These are phyloP conservation scores for Neofusicoccum umdonicola DNA, from an alignment of 2,329 filamentous ascomycete species.

Conservation along the genomic window DNA sequence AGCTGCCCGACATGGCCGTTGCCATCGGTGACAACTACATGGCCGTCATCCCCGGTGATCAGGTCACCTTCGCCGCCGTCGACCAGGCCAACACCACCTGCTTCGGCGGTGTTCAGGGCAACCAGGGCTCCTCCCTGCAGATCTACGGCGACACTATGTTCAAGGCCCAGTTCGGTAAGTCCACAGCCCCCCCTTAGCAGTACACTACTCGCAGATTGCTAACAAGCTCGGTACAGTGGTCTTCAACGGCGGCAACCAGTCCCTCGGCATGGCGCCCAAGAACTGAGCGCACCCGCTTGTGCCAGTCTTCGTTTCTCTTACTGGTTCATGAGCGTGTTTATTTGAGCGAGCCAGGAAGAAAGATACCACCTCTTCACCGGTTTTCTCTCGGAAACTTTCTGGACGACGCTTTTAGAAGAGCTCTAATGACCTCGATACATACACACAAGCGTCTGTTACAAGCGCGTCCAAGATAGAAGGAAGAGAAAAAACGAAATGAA, in stretches of 20 bases:
- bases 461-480: background rate
- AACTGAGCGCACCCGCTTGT: background rate
- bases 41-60: slow-evolving; percentile 55
- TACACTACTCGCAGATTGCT: background rate
- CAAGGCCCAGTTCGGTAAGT: slow-evolving; percentile 53
- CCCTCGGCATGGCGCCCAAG: slow-evolving; percentile 53
- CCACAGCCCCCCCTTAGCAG: background rate
- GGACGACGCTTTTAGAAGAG: background rate
- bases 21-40: slow-evolving; percentile 58
- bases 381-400: background rate
- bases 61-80: slow-evolving; percentile 38
- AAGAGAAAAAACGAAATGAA: background rate
- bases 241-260: slow-evolving; percentile 54
- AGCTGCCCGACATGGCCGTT: slow-evolving; percentile 48
- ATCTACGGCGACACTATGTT: slow-evolving; percentile 64
- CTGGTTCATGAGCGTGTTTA: background rate
- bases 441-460: background rate
- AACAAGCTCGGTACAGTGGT: slow-evolving; percentile 38
- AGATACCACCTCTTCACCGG: background rate
- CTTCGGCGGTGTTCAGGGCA: slow-evolving; percentile 67
- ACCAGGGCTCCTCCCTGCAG: slow-evolving; percentile 52
- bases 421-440: background rate
- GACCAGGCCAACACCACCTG: slow-evolving; percentile 51
- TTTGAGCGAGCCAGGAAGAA: background rate
- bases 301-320: background rate